phyloP scores from a whole-genome alignment of 495 filamentous ascomycete species.

The Penicillium pulvis region DNA sequence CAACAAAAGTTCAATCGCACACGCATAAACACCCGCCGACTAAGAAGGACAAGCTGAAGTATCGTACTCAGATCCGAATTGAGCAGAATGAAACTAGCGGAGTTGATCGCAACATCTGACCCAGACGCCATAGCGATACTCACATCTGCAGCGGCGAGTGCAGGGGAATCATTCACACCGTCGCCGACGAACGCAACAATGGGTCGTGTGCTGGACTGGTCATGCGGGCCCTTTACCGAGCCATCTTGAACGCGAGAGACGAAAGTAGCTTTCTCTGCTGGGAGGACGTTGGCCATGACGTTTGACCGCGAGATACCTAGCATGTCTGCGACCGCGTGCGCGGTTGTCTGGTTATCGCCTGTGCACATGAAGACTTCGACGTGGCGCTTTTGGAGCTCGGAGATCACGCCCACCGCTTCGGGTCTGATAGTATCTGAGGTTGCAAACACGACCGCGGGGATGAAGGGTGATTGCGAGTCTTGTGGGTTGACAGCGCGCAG shows the following conservation, averaged over 20 bases:
- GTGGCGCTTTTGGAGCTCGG: slow-evolving; percentile 61
- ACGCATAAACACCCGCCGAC: slow-evolving; percentile 68
- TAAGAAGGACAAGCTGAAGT: slow-evolving; percentile 72
- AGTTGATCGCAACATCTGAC: slow-evolving; percentile 80
- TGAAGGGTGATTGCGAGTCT: slow-evolving; percentile 40
- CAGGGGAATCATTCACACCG: slow-evolving; percentile 87
- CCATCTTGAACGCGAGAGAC: slow-evolving; percentile 72
- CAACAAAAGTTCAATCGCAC: slow-evolving; percentile 88
- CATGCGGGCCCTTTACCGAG: slow-evolving; percentile 10
- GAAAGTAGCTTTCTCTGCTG: slow-evolving; percentile 82
- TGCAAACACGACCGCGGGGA: slow-evolving; percentile 69
- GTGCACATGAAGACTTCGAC: slow-evolving; percentile 90
- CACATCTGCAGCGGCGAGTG: slow-evolving; percentile 76
- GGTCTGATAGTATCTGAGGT: slow-evolving; percentile 76
- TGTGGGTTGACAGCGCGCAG: slow-evolving; percentile 35
- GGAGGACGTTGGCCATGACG: slow-evolving; percentile 86
- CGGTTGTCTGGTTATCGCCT: slow-evolving; percentile 67
- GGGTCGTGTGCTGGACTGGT: slow-evolving; percentile 15
- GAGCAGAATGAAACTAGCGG: slow-evolving; percentile 83
- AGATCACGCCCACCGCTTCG: slow-evolving; percentile 68
- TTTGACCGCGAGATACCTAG: slow-evolving; percentile 74
- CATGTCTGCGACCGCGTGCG: slow-evolving; percentile 66
- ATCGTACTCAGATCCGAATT: slow-evolving; percentile 69
- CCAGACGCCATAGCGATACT: slow-evolving; percentile 84
- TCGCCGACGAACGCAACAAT: slow-evolving; percentile 75